Base-by-base conservation (phyloP, 2,329 filamentous ascomycete species). In the Coniochaeta pulveracea region DNA sequence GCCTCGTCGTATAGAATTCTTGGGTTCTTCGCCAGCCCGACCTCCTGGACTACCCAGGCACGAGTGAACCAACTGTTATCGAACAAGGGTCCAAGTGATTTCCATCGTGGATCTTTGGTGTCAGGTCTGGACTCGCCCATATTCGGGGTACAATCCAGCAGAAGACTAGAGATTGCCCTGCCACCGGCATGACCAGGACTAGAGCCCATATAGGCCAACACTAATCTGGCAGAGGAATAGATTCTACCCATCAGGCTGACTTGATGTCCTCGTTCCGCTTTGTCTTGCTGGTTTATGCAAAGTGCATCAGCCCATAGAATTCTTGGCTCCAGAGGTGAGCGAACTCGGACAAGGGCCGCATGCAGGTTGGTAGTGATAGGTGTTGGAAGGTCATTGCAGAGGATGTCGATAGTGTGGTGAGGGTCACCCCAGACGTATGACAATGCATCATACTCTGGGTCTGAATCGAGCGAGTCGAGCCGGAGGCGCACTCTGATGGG, bases 221-320 rank as follows among this genome's bases (percentile, higher is more conserved):
- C 28, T 12, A 31, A 19, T 22, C 28, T 17, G n/a, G 28, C 28
- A 3, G 6, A 10, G n/a, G 18, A 31, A 19, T 31, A 31, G n/a
- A 31, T 31, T n/a, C 11, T 21, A 3, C 28, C 28, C 28, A 31
- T 31, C 3, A 31, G 19, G 18, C 18, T 15, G 11, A 31, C 28
- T 10, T 31, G 28, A 4, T 31, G 28, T n/a, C 28, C 11, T 4
- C 28, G 28, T 14, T 31, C 28, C 18, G 19, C 18, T 14, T 31
- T 31, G 18, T 31, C 18, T 19, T 31, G 19, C 19, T 31, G 28
- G 14, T 31, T 31, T 17, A 31, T 31, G 28, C 28, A 31, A 5
- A 31, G 18, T 10, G 28, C 28, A 22, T 31, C 18, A 6, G 28
- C 28, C 28, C 27, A 30, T n/a, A 31, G 28, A n/a, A 31, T 8